Evolutionary conservation across 73 alveolate species (phyloP).

Genomic region (Urostyla sp.): DNA sequence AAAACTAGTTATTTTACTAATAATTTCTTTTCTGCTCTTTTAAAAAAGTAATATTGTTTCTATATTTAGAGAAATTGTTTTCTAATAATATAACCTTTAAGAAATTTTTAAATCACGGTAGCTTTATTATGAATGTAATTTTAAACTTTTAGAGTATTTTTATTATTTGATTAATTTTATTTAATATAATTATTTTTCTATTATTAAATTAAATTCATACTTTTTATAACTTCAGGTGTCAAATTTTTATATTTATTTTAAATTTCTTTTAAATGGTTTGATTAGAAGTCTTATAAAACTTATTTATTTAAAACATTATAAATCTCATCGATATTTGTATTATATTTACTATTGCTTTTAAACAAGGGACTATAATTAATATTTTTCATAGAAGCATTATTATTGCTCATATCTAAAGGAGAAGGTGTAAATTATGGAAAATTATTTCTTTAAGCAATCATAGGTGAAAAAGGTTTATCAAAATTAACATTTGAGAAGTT

Average conservation of each 20-base stretch:
- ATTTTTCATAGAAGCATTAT: neutral
- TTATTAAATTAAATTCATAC: neutral
- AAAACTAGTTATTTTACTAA: neutral
- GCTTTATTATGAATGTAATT: neutral
- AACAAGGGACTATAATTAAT: constrained; percentile 3
- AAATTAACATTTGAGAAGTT: too few species aligned
- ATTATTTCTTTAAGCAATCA: too few species aligned
- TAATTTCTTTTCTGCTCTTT: neutral
- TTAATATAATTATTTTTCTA: neutral
- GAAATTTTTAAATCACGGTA: constrained; percentile 16
- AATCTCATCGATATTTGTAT: constrained; percentile 33
- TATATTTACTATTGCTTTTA: neutral
- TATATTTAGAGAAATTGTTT: constrained; percentile 4
- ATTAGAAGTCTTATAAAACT: constrained; percentile 32
- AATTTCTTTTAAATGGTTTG: constrained; percentile 16
- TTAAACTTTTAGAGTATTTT: neutral
- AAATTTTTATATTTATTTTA: neutral
- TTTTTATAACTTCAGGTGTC: neutral
- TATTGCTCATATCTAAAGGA: neutral
- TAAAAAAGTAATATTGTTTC: constrained; percentile 32
- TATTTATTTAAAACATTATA: constrained; percentile 5
- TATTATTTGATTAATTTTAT: neutral
- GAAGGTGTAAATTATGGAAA: neutral
- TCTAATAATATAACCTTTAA: constrained; percentile 36
- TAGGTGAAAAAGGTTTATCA: too few species aligned